Base-by-base conservation (phyloP, 306 rosid genomes). In the Gastrolobium bilobum region DNA sequence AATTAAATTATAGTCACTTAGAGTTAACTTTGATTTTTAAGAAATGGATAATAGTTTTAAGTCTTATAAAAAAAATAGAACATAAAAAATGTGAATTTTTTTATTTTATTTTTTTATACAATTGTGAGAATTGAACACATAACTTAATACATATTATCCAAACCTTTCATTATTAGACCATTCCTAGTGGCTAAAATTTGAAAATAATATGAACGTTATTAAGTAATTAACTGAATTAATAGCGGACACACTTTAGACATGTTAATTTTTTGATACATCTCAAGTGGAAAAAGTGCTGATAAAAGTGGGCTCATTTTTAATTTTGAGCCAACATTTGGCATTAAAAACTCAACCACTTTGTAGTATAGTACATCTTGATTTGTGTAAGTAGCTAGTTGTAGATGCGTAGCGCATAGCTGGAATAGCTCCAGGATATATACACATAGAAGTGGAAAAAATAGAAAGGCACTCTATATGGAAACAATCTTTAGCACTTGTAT, bases 261-360 rank as follows among this genome's bases (percentile, higher is more conserved):
- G 51, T 59, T 77, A 85, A 85, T 61, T 77, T 68, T 44, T 59
- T 51, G 30, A 65, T 71, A 42, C 76, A 76, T 77, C 77, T 83
- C 44, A 38, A 66, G 61, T 61, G 34, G 83, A 47, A 86, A 86
- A 86, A 77, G 54, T 52, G 81, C 72, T 67, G 72, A 67, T 52
- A 76, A 80, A 73, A 81, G 83, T 80, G 76, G 78, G 56, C 48
- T 54, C 79, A 77, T 67, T 76, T 60, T 71, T 76, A 38, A 86
- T 65, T 66, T 83, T 68, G 87, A 86, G 81, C 85, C 60, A 86
- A 83, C 83, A 83, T 77, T 83, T 77, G 85, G 83, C 83, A 83
- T 80, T 86, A 83, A 83, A 76, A 83, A 67, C 62, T 61, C 85
- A 86, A 83, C 87, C 79, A 83, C 83, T 77, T 80, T 52, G 75